Base-by-base conservation (phyloP, 2,329 filamentous ascomycete genomes). In the Fusarium cyanostomum region DNA sequence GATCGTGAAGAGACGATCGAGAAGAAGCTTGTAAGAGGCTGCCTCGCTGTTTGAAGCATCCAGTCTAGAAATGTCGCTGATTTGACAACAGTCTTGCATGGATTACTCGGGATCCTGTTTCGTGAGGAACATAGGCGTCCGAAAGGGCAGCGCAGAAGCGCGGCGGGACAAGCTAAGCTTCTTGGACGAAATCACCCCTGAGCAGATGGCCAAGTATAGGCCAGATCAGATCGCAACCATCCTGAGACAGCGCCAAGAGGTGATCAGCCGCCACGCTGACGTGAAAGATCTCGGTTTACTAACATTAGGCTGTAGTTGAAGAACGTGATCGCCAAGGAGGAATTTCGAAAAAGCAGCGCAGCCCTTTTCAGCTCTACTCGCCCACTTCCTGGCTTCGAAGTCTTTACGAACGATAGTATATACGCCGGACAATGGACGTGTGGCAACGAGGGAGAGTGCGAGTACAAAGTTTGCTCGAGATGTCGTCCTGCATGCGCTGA, bases 1-100 rank as follows among this genome's bases (percentile, higher is more conserved):
- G 90, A 93, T 67, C 78, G 78, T 10, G 80, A 85, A 27, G 76
- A 79, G 44, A 66, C 77, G 42, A 72, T 75, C 21, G 77, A 77
- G 50, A 66, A 72, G 35, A 64, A 68, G 7, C 59, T 69, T 31
- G 67, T 59, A 12, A 60, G 68, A 52, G 61, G 71, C 57, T 64
- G 70, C 58, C 48, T 52, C 33, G 58, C 60, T 49, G 13, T 7
- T n/a, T 3, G 28, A 27, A 21, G 30, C 12, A 13, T 12, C 7
- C 12, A 9, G 31, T 27, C 15, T 24, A 8, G n/a, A n/a, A 7
- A 6, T 10, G 38, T 16, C 26, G 12, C 56, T 68, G 31, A 69
- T 33, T 4, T 13, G 15, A 13, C 8, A 15, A 24, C 18, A 72
- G 75, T 71, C 69, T 28, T 64, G 60, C 4, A 80, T 80, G 15